Conservation (phyloP, 495 filamentous ascomycete species). For the Pyronema omphalodes region DNA sequence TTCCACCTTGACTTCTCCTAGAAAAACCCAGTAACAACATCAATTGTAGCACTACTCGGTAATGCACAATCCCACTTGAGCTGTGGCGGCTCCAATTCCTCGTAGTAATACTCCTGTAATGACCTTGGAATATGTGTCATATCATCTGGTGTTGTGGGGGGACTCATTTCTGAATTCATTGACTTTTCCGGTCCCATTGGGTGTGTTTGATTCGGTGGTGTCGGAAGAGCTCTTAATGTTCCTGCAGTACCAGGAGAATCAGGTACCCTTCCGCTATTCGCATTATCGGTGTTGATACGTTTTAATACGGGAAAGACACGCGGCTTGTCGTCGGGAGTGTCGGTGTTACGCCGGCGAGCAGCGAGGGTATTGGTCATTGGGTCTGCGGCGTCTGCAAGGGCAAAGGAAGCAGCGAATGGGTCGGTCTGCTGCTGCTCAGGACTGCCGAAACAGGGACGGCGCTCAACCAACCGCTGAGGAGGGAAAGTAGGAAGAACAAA, state of each 20-base stretch:
- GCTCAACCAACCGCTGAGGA: slow-evolving; percentile 9
- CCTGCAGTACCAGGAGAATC: background rate
- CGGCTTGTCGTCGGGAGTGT: background rate
- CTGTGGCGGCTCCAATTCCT: background rate
- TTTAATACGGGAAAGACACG: background rate
- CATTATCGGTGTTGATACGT: slow-evolving; percentile 1
- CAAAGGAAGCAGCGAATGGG: background rate
- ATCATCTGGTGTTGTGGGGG: background rate
- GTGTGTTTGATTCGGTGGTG: background rate
- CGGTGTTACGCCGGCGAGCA: background rate
- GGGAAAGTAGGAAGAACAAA: slow-evolving; percentile 20
- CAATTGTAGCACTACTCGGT: background rate
- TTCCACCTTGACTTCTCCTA: no score
- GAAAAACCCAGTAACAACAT: background rate
- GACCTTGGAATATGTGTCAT: background rate
- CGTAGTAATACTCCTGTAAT: background rate
- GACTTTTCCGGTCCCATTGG: background rate
- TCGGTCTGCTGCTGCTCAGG: background rate
- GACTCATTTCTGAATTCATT: background rate
- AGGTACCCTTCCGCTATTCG: background rate
- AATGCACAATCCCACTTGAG: background rate
- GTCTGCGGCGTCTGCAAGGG: background rate
- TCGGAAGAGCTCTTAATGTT: background rate
- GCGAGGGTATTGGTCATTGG: slow-evolving; percentile 2
- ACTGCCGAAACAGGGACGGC: background rate